Evolutionary conservation across 805 yeast genomes (phyloP).

Genomic region (Scheffersomyces lignosus): DNA sequence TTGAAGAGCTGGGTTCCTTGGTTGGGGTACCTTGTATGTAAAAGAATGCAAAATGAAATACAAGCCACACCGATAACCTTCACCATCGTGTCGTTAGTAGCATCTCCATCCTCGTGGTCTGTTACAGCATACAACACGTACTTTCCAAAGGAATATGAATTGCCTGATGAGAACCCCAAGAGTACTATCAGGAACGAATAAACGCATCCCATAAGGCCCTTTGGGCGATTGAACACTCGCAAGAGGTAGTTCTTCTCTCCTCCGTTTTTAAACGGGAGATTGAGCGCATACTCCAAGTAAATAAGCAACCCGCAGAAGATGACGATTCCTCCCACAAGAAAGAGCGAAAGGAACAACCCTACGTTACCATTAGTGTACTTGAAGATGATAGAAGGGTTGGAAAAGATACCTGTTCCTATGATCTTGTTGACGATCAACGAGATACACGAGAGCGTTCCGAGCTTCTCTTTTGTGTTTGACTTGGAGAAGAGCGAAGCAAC

Average conservation of each 20-base stretch:
- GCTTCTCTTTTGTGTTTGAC: conserved; percentile 6
- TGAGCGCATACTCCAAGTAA: conserved; percentile 41
- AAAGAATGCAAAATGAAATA: conserved; percentile 44
- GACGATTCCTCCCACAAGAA: conserved; percentile 38
- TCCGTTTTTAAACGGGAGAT: conserved; percentile 41
- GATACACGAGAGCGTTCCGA: conserved; percentile 33
- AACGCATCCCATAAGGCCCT: conserved; percentile 36
- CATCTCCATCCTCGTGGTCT: conserved; percentile 22
- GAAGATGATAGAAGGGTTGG: conserved; percentile 41
- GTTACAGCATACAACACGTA: conserved; percentile 45
- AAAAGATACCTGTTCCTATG: conserved; percentile 45
- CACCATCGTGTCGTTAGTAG: conserved; percentile 27
- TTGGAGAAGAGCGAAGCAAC: background rate
- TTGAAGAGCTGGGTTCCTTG: conserved; percentile 54
- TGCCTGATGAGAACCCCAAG: conserved; percentile 62
- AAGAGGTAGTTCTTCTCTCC: conserved; percentile 43
- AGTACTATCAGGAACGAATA: conserved; percentile 55
- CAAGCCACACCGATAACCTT: conserved; percentile 51
- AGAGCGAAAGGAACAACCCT: conserved; percentile 31
- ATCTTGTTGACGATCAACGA: conserved; percentile 43
- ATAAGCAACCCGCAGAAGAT: conserved; percentile 40
- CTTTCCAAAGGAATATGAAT: conserved; percentile 64
- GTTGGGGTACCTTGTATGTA: conserved; percentile 51
- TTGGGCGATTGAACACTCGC: conserved; percentile 32
- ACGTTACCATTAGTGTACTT: conserved; percentile 39